These are phyloP conservation scores for Aureobasidium sp. DNA, from an alignment of 2,329 filamentous ascomycete species.

Conservation along the genomic window DNA sequence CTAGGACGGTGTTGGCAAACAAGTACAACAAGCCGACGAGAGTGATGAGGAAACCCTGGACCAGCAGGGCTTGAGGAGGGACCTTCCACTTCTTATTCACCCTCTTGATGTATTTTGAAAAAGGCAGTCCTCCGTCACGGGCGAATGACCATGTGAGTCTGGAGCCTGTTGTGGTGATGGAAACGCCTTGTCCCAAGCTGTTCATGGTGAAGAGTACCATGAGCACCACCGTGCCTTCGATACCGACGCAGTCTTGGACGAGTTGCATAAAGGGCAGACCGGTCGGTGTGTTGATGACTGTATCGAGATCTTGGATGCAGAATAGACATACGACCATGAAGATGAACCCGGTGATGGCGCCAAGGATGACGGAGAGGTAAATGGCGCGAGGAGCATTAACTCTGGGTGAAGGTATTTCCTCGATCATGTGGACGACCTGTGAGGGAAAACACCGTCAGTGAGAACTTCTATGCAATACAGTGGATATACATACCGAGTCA, in stretches of 20 bases:
- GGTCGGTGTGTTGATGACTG: conserved; percentile 39
- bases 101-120: conserved; percentile 26
- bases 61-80: conserved; percentile 47
- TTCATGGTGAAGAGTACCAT: conserved; percentile 51
- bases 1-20: conserved; percentile 36
- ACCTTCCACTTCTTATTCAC: conserved; percentile 47
- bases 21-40: conserved; percentile 46
- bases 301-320: conserved; percentile 44
- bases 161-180: conserved; percentile 38
- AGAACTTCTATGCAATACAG: not conserved
- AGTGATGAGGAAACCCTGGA: conserved; percentile 42
- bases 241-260: conserved; percentile 47
- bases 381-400: conserved; percentile 47
- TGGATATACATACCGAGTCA: conserved; percentile 34
- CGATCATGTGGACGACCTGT: conserved; percentile 50
- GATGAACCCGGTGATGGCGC: conserved; percentile 43
- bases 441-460: not conserved
- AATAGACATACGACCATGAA: conserved; percentile 53
- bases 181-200: conserved; percentile 48
- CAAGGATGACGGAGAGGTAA: conserved; percentile 45
- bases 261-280: conserved; percentile 55
- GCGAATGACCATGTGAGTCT: conserved; percentile 26
- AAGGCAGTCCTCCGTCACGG: conserved; percentile 24
- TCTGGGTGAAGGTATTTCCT: conserved; percentile 49
- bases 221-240: conserved; percentile 40